Conservation (phyloP, 768 basidiomycete species). For the Tulasnella sp. region DNA sequence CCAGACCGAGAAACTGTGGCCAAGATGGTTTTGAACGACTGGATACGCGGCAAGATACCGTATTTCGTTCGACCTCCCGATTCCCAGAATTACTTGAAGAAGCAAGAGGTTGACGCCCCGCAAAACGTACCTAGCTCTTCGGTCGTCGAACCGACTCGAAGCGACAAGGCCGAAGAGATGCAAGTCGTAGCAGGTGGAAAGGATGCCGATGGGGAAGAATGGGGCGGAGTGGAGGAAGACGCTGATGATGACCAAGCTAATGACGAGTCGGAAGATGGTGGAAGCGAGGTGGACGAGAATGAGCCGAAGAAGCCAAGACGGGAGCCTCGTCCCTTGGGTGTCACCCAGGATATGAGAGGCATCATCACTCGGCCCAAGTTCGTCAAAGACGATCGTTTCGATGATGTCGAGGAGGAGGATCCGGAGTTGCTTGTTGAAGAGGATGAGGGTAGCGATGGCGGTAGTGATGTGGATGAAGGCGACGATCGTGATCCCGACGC, state of each 20-base stretch:
- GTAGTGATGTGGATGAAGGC: not conserved
- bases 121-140: not conserved
- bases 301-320: not conserved
- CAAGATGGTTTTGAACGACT: conserved; percentile 91
- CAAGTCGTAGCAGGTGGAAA: not conserved
- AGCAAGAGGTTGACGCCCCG: not conserved
- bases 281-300: not conserved
- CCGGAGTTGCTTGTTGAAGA: not conserved
- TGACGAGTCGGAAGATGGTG: not conserved
- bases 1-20: conserved; percentile 87
- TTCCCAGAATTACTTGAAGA: conserved; percentile 12
- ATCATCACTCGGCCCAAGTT: conserved; percentile 19
- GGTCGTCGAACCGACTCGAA: not conserved
- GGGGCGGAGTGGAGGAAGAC: conserved; percentile 3
- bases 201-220: not conserved
- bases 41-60: conserved; percentile 95
- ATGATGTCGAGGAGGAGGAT: conserved; percentile 2
- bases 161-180: not conserved
- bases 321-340: conserved; percentile 2
- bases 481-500: conserved; percentile 26
- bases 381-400: conserved; percentile 13
- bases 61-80: conserved; percentile 93
- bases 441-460: not conserved
- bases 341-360: too few species aligned
- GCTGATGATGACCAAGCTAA: not conserved